phyloP scores from a whole-genome alignment of 495 filamentous ascomycete genomes.

The Bombardia bombarda region DNA sequence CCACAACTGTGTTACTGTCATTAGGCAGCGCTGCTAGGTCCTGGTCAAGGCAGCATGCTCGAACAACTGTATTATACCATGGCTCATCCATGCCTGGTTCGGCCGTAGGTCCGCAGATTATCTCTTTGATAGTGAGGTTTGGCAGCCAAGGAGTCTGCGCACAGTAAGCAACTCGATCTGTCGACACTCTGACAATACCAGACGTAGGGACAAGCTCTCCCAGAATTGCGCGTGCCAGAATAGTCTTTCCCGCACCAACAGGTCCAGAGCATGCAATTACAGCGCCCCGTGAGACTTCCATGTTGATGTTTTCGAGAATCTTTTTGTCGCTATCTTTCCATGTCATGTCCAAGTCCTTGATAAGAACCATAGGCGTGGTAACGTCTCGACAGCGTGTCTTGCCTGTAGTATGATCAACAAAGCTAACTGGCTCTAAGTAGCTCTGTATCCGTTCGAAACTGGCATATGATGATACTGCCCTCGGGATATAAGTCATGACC shows the following conservation, averaged over 20 bases:
- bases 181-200: conserved; percentile 32
- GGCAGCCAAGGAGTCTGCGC: conserved; percentile 45
- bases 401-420: neutral
- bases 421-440: conserved; percentile 4
- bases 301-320: conserved; percentile 6
- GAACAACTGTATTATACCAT: conserved; percentile 50
- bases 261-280: conserved; percentile 25
- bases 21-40: conserved; percentile 46
- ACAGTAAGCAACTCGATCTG: conserved; percentile 25
- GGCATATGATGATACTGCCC: conserved; percentile 20
- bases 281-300: conserved; percentile 5
- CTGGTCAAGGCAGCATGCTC: conserved; percentile 48
- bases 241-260: conserved; percentile 50
- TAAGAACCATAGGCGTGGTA: neutral
- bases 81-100: conserved; percentile 30
- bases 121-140: conserved; percentile 51
- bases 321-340: conserved; percentile 1
- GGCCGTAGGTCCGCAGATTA: conserved; percentile 14
- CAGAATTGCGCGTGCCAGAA: conserved; percentile 44
- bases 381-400: neutral
- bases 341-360: conserved; percentile 10
- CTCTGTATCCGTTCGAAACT: conserved; percentile 29
- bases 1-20: conserved; percentile 50
- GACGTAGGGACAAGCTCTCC: conserved; percentile 39
- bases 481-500: conserved; percentile 33